Evolutionary conservation across 768 basidiomycete genomes (phyloP), one percentile per base, ranked within the genome.

Genomic region (Xerocomus spinulosus): DNA sequence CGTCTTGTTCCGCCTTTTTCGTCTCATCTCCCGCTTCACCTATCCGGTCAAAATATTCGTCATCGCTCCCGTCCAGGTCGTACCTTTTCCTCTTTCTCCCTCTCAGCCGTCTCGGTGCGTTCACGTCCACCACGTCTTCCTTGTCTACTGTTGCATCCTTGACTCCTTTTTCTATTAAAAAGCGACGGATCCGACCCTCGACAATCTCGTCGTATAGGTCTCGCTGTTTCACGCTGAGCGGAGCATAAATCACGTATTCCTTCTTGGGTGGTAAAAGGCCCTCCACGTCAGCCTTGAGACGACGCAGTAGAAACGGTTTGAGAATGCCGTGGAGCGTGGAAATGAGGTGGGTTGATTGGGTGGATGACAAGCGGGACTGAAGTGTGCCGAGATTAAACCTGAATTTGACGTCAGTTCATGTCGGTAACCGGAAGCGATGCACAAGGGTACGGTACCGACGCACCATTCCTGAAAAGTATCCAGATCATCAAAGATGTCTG

Each of bases 191-290:
- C 3, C 76, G 79, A 0, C 90, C 84, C 18, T 78, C 75, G 14
- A 94, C 72, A 15, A 94, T 81, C 5, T 79, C 79, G 48, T 92
- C 83, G 57, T 95, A 97, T 21, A 95, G 70, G 48, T 87, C 81
- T n/a, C 83, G 81, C 61, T 98, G 96, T 43, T 77, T 75, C 21
- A 80, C 71, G 46, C 83, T 96, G 7, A 97, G 72, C 0, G 93
- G 92, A 0, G 92, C 92, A 51, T 94, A 95, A 0, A 98, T 76
- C 2, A 97, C 81, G 57, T 99, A 99, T 67, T 93, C 91, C 66
- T 93, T 93, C 70, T 92, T 92, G 3, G 88, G 88, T 0, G 96
- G 96, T 4, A 98, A 71, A 21, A 77, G 61, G 46, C 78, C 76
- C 50, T 80, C 78, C 9, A 98, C 95, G 56, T 99, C 96, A 6